Percentiles rank a stretch among this genome's conserved stretches.
These are phyloP conservation scores for Fusarium fujikuroi DNA, from an alignment of 2,329 filamentous ascomycete species.

Conservation along the genomic window DNA sequence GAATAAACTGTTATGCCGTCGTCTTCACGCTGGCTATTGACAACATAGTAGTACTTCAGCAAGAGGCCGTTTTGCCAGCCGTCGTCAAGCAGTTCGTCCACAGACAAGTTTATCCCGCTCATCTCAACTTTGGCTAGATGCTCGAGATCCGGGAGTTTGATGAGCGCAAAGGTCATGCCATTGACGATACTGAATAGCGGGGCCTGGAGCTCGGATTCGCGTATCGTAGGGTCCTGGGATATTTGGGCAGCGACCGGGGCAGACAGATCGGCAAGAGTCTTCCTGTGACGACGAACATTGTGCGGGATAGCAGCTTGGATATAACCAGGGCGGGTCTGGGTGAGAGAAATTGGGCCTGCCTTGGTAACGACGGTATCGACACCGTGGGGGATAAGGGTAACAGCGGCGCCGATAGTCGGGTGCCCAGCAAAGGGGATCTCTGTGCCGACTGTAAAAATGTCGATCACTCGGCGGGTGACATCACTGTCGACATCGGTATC, in stretches of 20 bases:
- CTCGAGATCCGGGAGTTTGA: conserved; percentile 69
- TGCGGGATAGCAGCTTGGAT: conserved; percentile 74
- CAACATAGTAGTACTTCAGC: conserved; percentile 69
- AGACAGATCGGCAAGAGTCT: conserved; percentile 51
- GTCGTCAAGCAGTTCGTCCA: conserved; percentile 57
- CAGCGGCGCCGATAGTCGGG: conserved; percentile 67
- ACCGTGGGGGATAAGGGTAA: conserved; percentile 56
- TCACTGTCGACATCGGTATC: conserved; percentile 46
- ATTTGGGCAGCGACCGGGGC: conserved; percentile 42
- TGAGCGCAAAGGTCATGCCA: conserved; percentile 78
- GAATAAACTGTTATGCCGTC: conserved; percentile 44
- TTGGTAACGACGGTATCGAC: conserved; percentile 62
- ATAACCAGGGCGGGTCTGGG: conserved; percentile 51
- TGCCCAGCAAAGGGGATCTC: conserved; percentile 73
- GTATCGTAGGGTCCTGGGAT: conserved; percentile 45
- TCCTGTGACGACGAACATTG: conserved; percentile 69
- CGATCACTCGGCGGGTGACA: conserved; percentile 55
- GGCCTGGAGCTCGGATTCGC: conserved; percentile 53
- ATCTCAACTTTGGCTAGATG: conserved; percentile 59
- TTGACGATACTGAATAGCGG: conserved; percentile 73
- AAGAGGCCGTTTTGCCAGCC: conserved; percentile 65
- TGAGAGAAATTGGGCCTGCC: conserved; percentile 65
- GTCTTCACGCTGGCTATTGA: conserved; percentile 46
- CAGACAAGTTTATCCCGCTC: conserved; percentile 49
- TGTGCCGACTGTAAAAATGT: conserved; percentile 66